Evolutionary conservation across 192 early-diverging fungal species (phyloP), one percentile per base, ranked within the genome.

Genomic region (Backusella sp.): DNA sequence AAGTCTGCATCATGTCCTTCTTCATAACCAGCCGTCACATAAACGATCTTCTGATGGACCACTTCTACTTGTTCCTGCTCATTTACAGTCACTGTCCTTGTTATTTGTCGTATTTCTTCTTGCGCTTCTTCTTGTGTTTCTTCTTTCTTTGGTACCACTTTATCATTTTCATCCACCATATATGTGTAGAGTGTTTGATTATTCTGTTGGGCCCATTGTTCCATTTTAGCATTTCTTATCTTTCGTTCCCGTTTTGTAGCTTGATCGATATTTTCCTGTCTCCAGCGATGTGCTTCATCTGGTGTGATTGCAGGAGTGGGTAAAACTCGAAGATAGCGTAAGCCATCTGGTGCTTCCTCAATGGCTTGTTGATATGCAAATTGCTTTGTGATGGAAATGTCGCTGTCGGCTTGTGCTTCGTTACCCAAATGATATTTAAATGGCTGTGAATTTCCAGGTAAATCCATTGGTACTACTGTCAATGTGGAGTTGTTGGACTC

Each of bases 381-480:
- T 11, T 34, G n/a, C 12, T 66, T 62, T 21, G 66, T n/a, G 28
- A 32, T 15, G 3, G 35, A 14, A 34, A 74, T 67, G 32, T 41
- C n/a, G 14, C 66, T 30, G 32, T 67, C 65, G 19, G 73, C 52
- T 8, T 46, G 17, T 34, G 34, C 32, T n/a, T 78, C 72, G 28
- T 78, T 30, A 12, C 72, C 77, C 14, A 52, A 52, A 12, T n/a
- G n/a, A 46, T 78, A 78, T 26, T 52, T 42, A 15, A 77, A 66
- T 6, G 71, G 26, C 6, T 77, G 35, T 6, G 23, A 46, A 23
- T 53, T 12, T 11, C 70, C 71, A 28, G 44, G 53, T 39, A 77
- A 30, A 49, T 77, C 71, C 1, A 77, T 65, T 6, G 23, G 17
- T 12, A 71, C 28, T 17, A 28, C 30, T 23, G 42, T 6, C 26